Evolutionary conservation across 768 basidiomycete species (phyloP).

Genomic region (Phaeolepiota aurea): DNA sequence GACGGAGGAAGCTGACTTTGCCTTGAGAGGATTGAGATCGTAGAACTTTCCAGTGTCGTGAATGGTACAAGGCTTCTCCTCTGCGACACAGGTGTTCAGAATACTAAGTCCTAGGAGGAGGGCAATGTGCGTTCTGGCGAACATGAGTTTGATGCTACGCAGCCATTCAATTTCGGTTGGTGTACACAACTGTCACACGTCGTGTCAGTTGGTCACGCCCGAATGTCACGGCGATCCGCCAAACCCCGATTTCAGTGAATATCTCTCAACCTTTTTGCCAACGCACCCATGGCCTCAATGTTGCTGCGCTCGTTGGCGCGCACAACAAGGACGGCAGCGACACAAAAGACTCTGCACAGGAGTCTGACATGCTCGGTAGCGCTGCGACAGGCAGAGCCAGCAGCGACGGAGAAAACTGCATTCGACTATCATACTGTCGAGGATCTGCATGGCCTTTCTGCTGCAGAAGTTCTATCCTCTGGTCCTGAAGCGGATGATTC

Average conservation of each 20-base stretch:
- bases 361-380: slow-evolving; percentile 27
- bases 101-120: neutral
- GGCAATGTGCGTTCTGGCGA: neutral
- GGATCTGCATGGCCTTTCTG: slow-evolving; percentile 75
- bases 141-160: neutral
- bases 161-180: neutral
- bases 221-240: slow-evolving; percentile 24
- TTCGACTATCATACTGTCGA: slow-evolving; percentile 73
- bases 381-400: slow-evolving; percentile 16
- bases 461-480: slow-evolving; percentile 67
- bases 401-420: slow-evolving; percentile 31
- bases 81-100: slow-evolving; percentile 11
- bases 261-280: slow-evolving; percentile 2
- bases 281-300: slow-evolving; percentile 57
- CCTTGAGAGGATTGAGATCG: slow-evolving; percentile 58
- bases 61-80: slow-evolving; percentile 58
- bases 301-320: slow-evolving; percentile 57
- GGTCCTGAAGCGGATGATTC: slow-evolving; percentile 69
- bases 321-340: slow-evolving; percentile 23
- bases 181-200: no score
- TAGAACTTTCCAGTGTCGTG: slow-evolving; percentile 52
- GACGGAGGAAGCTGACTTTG: slow-evolving; percentile 19
- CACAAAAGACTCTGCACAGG: slow-evolving; percentile 22
- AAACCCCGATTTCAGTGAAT: slow-evolving; percentile 20
- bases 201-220: slow-evolving; percentile 11